Percentiles rank a stretch among this genome's conserved stretches.
Conservation (phyloP, 495 filamentous ascomycete species). For the Penicillium parvum region DNA sequence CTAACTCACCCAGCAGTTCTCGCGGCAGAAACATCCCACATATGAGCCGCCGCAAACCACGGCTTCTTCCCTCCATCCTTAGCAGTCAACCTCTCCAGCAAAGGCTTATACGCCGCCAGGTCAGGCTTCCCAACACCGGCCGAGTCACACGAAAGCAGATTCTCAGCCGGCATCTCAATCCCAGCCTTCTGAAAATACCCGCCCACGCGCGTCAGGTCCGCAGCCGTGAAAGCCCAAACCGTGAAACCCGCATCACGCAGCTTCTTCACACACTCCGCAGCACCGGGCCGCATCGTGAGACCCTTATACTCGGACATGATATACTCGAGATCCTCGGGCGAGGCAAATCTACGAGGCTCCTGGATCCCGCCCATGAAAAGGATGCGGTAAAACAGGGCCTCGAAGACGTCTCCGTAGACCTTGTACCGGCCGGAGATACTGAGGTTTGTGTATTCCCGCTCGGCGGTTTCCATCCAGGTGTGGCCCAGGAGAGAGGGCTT, state of each 20-base stretch:
- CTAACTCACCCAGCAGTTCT: constrained; percentile 24
- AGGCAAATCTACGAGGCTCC: constrained; percentile 27
- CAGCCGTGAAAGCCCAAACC: constrained; percentile 41
- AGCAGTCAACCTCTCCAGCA: constrained; percentile 20
- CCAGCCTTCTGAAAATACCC: constrained; percentile 36
- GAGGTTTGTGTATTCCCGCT: constrained; percentile 40
- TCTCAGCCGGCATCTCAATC: constrained; percentile 31
- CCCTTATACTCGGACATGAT: constrained; percentile 24
- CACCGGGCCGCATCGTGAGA: constrained; percentile 28
- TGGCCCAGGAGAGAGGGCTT: constrained; percentile 32
- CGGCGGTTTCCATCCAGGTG: constrained; percentile 39
- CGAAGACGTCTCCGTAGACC: constrained; percentile 28
- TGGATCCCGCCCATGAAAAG: constrained; percentile 27
- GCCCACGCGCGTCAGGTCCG: constrained; percentile 29
- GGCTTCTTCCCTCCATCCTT: constrained; percentile 20
- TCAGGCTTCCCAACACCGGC: constrained; percentile 31
- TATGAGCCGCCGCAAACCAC: constrained; percentile 38
- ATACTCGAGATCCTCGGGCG: constrained; percentile 26
- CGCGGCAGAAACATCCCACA: constrained; percentile 38
- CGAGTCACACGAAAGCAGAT: constrained; percentile 30
- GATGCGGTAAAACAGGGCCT: constrained; percentile 35
- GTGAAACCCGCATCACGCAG: constrained; percentile 37
- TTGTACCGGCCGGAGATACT: constrained; percentile 30
- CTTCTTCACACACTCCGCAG: constrained; percentile 30
- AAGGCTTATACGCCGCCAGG: constrained; percentile 22